Evolutionary conservation across 257 asterid genomes (phyloP), one percentile per base, ranked within the genome.

Genomic region (Paraleonurus japonicus): DNA sequence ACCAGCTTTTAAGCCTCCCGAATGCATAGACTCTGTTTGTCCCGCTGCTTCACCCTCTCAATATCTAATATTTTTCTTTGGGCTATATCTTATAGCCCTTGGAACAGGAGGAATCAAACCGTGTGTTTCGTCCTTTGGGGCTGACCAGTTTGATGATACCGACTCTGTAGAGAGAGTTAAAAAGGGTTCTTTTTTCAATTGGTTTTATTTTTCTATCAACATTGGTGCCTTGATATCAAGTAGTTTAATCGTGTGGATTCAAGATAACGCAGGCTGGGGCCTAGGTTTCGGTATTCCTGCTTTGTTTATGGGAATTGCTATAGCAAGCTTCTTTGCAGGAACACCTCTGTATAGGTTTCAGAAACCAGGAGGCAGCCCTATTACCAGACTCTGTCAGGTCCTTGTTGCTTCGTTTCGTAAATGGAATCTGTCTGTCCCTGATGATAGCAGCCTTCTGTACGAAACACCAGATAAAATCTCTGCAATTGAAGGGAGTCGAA

Each of bases 81-180:
- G 99, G 69, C 88, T 94, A 5, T 95, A 92, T 81, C 89, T 94
- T 63, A 87, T 85, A 48, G 96, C 98, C 43, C 95, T 94, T 15
- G 99, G 99, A 67, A 91, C 98, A 1, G 98, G 98, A 48, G 99
- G 99, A 60, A 94, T 94, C 74, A 91, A 94, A 69, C 99, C 99
- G 12, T 91, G 99, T 54, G 99, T 91, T 73, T 89, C 99, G 16
- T 88, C 98, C 30, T 94, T 94, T 60, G 99, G 98, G 50, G 99
- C 99, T 1, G 96, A 94, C 78, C 99, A 91, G 69, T 91, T 91
- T 82, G 99, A 94, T 69, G 99, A 91, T 74, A 94, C 98, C 0
- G 99, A 94, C 79, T 61, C 92, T 23, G 81, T 45, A 17, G 99
- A 95, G 81, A 89, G 98, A 79, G 86, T 85, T 20, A 94, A 85